phyloP scores from a whole-genome alignment of 2,329 filamentous ascomycete species.

The Fusarium transvaalense region DNA sequence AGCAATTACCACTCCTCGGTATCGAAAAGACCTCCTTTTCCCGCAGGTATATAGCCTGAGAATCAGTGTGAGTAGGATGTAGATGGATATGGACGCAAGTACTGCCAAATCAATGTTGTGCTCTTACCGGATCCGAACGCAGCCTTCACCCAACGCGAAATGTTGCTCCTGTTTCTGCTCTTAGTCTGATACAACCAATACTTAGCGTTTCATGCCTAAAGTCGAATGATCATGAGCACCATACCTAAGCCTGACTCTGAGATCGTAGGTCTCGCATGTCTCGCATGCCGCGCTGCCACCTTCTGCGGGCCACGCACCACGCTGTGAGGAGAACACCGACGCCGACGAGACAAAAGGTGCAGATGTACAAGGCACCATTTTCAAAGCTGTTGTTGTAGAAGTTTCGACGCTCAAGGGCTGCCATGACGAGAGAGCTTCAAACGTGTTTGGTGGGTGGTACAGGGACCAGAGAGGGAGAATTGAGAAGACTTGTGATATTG shows the following conservation, averaged over 20 bases:
- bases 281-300: not conserved
- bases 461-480: not conserved
- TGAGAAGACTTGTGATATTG: not conserved
- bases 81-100: not conserved
- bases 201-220: not conserved
- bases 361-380: not conserved
- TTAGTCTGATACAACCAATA: not conserved
- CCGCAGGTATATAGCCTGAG: not conserved
- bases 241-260: not conserved
- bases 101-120: not conserved
- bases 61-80: not conserved
- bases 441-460: not conserved
- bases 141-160: not conserved
- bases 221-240: not conserved
- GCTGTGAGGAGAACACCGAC: not conserved
- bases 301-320: not conserved
- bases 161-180: not conserved
- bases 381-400: no score
- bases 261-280: no score
- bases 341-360: not conserved
- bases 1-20: no score
- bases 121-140: not conserved
- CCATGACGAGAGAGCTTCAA: not conserved
- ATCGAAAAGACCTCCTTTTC: not conserved
- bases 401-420: not conserved